A percentile compares a stretch with the other conserved stretches of the same genome.
Conservation (phyloP, 306 rosid species). For the Dicorynia guianensis region DNA sequence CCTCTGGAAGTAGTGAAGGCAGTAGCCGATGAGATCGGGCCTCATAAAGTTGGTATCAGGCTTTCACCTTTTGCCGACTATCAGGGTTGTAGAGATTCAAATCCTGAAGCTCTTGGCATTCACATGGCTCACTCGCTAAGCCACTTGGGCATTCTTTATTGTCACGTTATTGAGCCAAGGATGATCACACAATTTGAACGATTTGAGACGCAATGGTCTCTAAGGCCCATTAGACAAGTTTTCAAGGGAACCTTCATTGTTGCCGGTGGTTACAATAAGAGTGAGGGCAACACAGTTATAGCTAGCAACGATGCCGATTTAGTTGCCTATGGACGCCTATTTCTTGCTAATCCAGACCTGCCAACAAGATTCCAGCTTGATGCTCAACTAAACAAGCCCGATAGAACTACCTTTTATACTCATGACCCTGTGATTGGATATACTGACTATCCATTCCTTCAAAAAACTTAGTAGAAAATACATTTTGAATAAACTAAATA, state of each 20-base stretch:
- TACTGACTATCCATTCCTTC: slow-evolving; percentile 60
- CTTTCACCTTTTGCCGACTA: slow-evolving; percentile 72
- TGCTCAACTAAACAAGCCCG: slow-evolving; percentile 53
- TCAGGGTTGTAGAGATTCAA: slow-evolving; percentile 63
- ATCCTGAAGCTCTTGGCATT: slow-evolving; percentile 66
- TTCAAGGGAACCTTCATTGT: slow-evolving; percentile 66
- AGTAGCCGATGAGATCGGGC: slow-evolving; percentile 58
- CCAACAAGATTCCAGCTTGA: slow-evolving; percentile 57
- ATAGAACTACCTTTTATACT: slow-evolving; percentile 51
- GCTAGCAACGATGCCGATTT: slow-evolving; percentile 42
- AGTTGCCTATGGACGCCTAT: slow-evolving; percentile 62
- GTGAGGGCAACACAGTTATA: slow-evolving; percentile 57
- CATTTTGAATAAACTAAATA: too few relatives aligned
- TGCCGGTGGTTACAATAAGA: slow-evolving; percentile 59
- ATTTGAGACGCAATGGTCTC: slow-evolving; percentile 34
- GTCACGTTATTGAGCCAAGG: slow-evolving; percentile 71
- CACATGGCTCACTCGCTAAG: slow-evolving; percentile 55
- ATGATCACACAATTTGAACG: slow-evolving; percentile 47
- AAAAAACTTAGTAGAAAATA: too few relatives aligned
- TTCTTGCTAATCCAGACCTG: slow-evolving; percentile 69
- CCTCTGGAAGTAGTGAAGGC: slow-evolving; percentile 62
- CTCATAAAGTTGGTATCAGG: slow-evolving; percentile 71
- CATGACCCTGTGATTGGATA: slow-evolving; percentile 60
- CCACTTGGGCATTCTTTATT: slow-evolving; percentile 56
- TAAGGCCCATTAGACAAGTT: slow-evolving; percentile 56